Conservation (phyloP, 148 eudicot genomes). For the Camellia lanceoleosa region DNA sequence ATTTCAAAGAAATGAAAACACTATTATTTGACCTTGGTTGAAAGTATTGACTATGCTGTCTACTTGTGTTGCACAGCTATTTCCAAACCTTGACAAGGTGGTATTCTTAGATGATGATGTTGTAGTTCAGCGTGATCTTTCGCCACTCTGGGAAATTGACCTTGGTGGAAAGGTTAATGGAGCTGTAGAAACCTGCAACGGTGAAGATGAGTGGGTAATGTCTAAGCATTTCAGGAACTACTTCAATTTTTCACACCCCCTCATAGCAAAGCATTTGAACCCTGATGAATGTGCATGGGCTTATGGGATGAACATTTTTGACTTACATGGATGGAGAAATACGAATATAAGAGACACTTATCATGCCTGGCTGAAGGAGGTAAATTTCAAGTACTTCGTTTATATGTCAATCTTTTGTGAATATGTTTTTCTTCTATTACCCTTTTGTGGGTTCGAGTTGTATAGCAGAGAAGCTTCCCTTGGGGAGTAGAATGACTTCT, state of each 20-base stretch:
- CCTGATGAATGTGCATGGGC: constrained; percentile 99
- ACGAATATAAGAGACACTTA: constrained; percentile 81
- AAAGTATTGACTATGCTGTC: constrained; percentile 14
- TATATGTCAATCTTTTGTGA: neutral
- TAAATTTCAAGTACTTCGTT: constrained; percentile 23
- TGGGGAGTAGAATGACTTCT: neutral
- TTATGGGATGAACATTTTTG: constrained; percentile 97
- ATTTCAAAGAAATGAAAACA: neutral
- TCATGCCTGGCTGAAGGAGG: constrained; percentile 97
- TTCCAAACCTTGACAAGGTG: constrained; percentile 89
- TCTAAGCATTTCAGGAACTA: constrained; percentile 84
- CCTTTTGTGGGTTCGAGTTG: neutral
- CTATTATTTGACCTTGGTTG: too few relatives aligned
- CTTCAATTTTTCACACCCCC: constrained; percentile 97
- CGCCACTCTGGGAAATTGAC: constrained; percentile 92
- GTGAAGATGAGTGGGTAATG: constrained; percentile 96
- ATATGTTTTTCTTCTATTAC: neutral
- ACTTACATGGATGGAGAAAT: constrained; percentile 84
- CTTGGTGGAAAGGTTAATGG: constrained; percentile 95
- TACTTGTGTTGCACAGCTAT: constrained; percentile 56
- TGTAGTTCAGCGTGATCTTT: constrained; percentile 86
- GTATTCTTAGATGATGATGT: constrained; percentile 95
- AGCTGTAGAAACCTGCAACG: constrained; percentile 98
- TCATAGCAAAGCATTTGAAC: constrained; percentile 66
- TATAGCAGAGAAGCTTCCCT: neutral